Evolutionary conservation across 2,329 filamentous ascomycete species (phyloP).

Genomic region (Rutstroemia sydowiana): DNA sequence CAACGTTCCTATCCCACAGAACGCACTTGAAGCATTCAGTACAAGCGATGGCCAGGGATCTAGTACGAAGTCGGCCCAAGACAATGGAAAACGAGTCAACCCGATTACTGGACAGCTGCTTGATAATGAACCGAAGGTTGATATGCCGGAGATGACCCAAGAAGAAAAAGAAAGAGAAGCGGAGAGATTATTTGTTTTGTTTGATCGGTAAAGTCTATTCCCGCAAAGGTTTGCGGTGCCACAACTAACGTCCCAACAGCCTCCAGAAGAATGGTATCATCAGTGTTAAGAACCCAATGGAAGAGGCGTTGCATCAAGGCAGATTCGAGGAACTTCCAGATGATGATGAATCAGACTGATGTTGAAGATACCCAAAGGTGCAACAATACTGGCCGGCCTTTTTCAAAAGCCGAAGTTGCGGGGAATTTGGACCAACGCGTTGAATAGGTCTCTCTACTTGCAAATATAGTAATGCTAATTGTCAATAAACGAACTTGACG

Average conservation of each 20-base stretch:
- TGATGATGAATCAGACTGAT: constrained; percentile 24
- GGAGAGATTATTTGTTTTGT: constrained; percentile 29
- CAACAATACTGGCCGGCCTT: too few species aligned
- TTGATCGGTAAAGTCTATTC: constrained; percentile 25
- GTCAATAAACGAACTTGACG: too few species aligned
- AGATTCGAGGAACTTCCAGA: constrained; percentile 28
- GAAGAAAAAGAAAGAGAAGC: constrained; percentile 83
- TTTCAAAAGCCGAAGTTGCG: too few species aligned
- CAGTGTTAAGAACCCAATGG: constrained; percentile 26
- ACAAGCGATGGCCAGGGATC: constrained; percentile 14
- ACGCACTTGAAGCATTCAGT: constrained; percentile 49
- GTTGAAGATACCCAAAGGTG: neutral
- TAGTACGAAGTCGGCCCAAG: constrained; percentile 22
- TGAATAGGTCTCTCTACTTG: too few species aligned
- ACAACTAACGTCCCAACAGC: constrained; percentile 15
- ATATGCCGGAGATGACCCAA: constrained; percentile 69
- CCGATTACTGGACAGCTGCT: constrained; percentile 27
- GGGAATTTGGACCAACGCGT: too few species aligned
- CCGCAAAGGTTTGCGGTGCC: neutral
- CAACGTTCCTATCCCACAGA: constrained; percentile 69
- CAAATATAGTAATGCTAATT: too few species aligned
- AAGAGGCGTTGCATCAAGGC: constrained; percentile 23
- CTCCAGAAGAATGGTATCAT: constrained; percentile 28
- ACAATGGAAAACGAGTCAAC: constrained; percentile 21
- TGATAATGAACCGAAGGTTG: constrained; percentile 30